Conservation (phyloP, 495 filamentous ascomycete species). For the Acidomyces sp. region DNA sequence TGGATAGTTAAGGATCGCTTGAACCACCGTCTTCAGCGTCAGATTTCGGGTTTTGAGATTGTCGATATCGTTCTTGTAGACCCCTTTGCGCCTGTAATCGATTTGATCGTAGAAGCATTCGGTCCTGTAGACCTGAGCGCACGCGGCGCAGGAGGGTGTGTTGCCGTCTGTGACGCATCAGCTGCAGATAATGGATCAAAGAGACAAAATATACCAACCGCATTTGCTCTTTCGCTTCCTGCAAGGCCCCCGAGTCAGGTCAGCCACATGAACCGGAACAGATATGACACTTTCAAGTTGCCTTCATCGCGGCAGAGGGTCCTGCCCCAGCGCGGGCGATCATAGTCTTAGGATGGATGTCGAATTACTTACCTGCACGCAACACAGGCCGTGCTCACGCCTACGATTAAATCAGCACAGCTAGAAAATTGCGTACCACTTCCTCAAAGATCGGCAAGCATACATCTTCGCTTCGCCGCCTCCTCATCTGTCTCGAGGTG, state of each 20-base stretch:
- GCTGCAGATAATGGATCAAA: too few species aligned
- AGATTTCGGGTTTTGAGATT: slow-evolving; percentile 74
- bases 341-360: not conserved
- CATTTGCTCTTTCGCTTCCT: slow-evolving; percentile 41
- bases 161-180: too few species aligned
- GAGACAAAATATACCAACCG: too few species aligned
- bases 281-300: not conserved
- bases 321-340: too few species aligned
- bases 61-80: slow-evolving; percentile 90
- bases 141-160: slow-evolving; percentile 82
- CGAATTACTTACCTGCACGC: slow-evolving; percentile 14
- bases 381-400: slow-evolving; percentile 16
- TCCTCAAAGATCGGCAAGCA: slow-evolving; percentile 73
- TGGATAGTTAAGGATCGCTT: slow-evolving; percentile 81
- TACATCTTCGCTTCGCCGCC: slow-evolving; percentile 63
- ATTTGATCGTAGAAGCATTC: slow-evolving; percentile 89
- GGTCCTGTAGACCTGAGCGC: slow-evolving; percentile 88
- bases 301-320: too few species aligned
- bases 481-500: not conserved
- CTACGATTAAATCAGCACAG: slow-evolving; percentile 1
- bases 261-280: too few species aligned
- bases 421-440: slow-evolving; percentile 59
- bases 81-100: slow-evolving; percentile 90
- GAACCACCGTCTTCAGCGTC: slow-evolving; percentile 80
- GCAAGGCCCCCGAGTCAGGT: not conserved